Base-by-base conservation (phyloP, 2,329 filamentous ascomycete species). In the Allantophomopsis cytisporea region DNA sequence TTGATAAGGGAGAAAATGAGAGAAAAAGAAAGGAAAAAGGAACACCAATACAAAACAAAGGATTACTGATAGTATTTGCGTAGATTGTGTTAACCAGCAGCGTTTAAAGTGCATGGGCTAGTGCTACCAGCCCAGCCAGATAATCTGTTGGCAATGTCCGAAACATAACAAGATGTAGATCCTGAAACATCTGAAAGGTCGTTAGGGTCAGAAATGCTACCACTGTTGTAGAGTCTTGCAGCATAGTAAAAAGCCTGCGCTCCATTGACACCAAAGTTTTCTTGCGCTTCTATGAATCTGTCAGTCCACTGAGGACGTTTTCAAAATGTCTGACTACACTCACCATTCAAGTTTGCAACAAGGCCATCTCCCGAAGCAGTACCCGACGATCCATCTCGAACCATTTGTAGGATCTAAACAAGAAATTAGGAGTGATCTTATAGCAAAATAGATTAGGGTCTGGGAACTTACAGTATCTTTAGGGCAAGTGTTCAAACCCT, bases 181-280 rank as follows among this genome's bases (percentile, higher is more conserved):
- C 41, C 37, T n/a, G n/a, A n/a, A 8, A 43, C 45, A 10, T 41
- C 33, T 13, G 44, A 54, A n/a, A 63, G 51, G 41, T 63, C 59
- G 1, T 51, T 51, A 5, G 46, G 48, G 1, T 45, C 5, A 31
- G 48, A 52, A 16, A 63, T 48, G 0, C 51, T 52, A 23, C 61
- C 61, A 0, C 61, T 63, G 47, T 64, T 64, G 50, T 64, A 64
- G 34, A 57, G 50, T 20, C 60, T 49, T 5, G 61, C 59, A 14
- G 55, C 60, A 35, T 53, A 54, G 45, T 57, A 58, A 45, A 51
- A 56, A 14, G 37, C 48, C 23, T 48, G 47, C 20, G 47, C 54
- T 11, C 53, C 54, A 2, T 39, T 44, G 20, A 42, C 44, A 14
- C 50, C 51, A 18, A 10, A 31, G 30, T 8, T 31, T 31, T 8